Base-by-base conservation (phyloP, 73 alveolate species). In the Paramecium biaurelia region DNA sequence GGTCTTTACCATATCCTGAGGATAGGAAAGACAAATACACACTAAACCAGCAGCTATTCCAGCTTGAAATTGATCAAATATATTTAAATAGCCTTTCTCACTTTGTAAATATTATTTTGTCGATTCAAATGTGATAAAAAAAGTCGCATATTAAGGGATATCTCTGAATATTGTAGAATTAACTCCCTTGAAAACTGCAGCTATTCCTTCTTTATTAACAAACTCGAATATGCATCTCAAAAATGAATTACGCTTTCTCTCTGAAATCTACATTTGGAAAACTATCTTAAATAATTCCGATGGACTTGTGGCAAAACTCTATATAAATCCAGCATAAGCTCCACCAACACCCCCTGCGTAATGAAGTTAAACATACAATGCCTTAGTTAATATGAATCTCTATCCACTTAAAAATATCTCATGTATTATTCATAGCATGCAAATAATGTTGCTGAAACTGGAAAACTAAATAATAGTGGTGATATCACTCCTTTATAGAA, bases 401-500 rank as follows among this genome's bases (percentile, higher is more conserved):
- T 67, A 24, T 67, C 45, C 10, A 67, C 84, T 30, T 74, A 21
- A 34, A 38, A 32, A 35, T 74, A 74, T 74, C 87, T 74, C 57
- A 74, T 32, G n/a, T 74, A 74, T n/a, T 74, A 32, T 74, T 74
- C 87, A 74, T 74, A 74, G 38, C 63, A 28, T 21, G 57, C 30
- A 38, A 74, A 74, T 37, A 74, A 35, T 74, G 59, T 35, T 10
- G 87, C 56, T 10, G 87, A 74, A 14, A 74, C 87, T 1, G 87
- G 87, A 74, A 74, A 74, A 74, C 87, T 74, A 35, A 74, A 38
- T 74, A 74, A 74, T 5, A 74, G 67, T 30, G 87, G 87, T 21
- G 87, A 43, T 21, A 74, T 41, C n/a, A 74, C 59, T 74, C 87
- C 87, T 38, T 74, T 74, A 74, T 74, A 74, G 87, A 74, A 74